Conservation (phyloP, 805 yeast genomes). For the Metschnikowia lunata region DNA sequence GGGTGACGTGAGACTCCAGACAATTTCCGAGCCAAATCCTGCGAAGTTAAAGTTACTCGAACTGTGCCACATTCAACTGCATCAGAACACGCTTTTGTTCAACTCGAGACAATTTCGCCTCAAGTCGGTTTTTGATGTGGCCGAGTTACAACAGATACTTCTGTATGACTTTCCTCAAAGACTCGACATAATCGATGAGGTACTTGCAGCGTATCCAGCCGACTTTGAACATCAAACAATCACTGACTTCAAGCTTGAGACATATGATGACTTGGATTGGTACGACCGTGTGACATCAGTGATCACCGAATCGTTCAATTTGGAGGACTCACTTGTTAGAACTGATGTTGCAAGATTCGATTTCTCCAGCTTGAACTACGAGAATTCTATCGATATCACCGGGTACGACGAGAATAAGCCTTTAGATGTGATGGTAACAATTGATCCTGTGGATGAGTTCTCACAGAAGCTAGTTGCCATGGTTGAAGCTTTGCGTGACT, state of each 20-base stretch:
- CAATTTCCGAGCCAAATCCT: constrained; percentile 1
- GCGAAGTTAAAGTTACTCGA: constrained; percentile 21
- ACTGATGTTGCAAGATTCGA: constrained; percentile 46
- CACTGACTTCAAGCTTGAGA: constrained; percentile 15
- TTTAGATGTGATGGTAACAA: constrained; percentile 53
- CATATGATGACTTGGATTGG: constrained; percentile 34
- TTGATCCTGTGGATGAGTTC: constrained; percentile 70
- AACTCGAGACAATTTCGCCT: constrained; percentile 52
- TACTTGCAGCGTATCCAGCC: constrained; percentile 26
- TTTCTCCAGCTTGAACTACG: constrained; percentile 29
- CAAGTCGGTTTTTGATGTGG: constrained; percentile 17
- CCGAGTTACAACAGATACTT: constrained; percentile 36
- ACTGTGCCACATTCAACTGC: constrained; percentile 27
- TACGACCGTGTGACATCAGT: constrained; percentile 44
- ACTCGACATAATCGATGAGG: constrained; percentile 27
- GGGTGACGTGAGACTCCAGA: constrained; percentile 12
- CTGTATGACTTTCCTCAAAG: constrained; percentile 48
- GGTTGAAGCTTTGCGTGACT: constrained; percentile 32
- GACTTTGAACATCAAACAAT: constrained; percentile 15
- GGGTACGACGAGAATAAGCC: constrained; percentile 24
- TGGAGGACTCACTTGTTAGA: constrained; percentile 38
- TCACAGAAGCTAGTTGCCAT: constrained; percentile 61
- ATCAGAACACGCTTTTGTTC: constrained; percentile 39
- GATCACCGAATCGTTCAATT: constrained; percentile 42
- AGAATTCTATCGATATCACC: constrained; percentile 24